Evolutionary conservation across 1,139 yeast species (phyloP).

Genomic region (Hyphopichia khmerensis): DNA sequence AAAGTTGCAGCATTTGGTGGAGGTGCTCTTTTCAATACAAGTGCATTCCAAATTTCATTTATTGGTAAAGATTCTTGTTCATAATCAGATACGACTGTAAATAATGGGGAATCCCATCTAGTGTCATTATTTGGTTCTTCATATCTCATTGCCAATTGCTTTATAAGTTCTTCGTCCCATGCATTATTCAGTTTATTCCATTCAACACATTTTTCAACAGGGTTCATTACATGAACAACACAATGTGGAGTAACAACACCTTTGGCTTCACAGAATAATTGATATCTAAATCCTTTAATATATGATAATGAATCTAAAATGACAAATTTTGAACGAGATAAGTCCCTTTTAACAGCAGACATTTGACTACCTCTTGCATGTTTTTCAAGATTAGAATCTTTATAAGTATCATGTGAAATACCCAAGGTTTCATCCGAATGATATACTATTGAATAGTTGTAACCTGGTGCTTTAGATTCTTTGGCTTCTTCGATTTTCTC

Average conservation of each 20-base stretch:
- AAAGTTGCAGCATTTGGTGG: slow-evolving; percentile 80
- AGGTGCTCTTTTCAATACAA: slow-evolving; percentile 60
- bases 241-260: slow-evolving; percentile 80
- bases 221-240: slow-evolving; percentile 74
- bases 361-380: slow-evolving; percentile 81
- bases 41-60: slow-evolving; percentile 70
- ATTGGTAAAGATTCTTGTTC: slow-evolving; percentile 51
- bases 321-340: slow-evolving; percentile 68
- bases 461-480: slow-evolving; percentile 41
- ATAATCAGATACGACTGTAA: slow-evolving; percentile 64
- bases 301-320: slow-evolving; percentile 84
- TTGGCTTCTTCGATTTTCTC: slow-evolving; percentile 43
- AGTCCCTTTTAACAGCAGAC: slow-evolving; percentile 82
- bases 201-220: slow-evolving; percentile 56
- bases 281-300: slow-evolving; percentile 94
- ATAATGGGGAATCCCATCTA: slow-evolving; percentile 94
- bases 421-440: slow-evolving; percentile 81
- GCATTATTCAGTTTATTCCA: slow-evolving; percentile 51
- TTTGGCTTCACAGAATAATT: slow-evolving; percentile 89
- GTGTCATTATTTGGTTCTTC: slow-evolving; percentile 89
- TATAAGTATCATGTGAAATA: slow-evolving; percentile 64
- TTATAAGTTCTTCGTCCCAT: slow-evolving; percentile 72
- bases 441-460: slow-evolving; percentile 58
- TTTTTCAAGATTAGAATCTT: slow-evolving; percentile 72
- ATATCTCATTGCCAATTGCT: slow-evolving; percentile 75